A percentile compares a stretch with the other conserved stretches of the same genome.
Evolutionary conservation across 2,329 filamentous ascomycete genomes (phyloP).

Genomic region (Paraphoma chrysanthemicola): DNA sequence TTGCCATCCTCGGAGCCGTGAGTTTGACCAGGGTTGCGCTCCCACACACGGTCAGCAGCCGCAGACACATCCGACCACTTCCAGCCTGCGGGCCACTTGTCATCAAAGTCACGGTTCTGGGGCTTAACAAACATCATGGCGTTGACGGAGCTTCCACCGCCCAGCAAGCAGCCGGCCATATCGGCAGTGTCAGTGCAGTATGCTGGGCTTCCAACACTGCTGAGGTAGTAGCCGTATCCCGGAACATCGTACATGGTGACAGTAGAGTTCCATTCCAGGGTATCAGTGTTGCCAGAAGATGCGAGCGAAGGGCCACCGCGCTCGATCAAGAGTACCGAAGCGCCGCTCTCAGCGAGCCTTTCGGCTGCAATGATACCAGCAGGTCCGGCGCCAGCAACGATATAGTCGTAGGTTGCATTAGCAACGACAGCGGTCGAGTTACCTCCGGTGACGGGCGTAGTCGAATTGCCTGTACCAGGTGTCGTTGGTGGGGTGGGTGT

Average conservation of each 20-base stretch:
- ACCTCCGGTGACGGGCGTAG: slow-evolving; percentile 26
- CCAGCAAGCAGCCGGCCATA: slow-evolving; percentile 73
- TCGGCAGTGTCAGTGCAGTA: slow-evolving; percentile 71
- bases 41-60: slow-evolving; percentile 70
- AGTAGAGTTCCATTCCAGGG: slow-evolving; percentile 43
- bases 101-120: slow-evolving; percentile 66
- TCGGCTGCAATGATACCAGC: slow-evolving; percentile 66
- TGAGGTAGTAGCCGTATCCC: slow-evolving; percentile 45
- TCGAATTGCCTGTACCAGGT: slow-evolving; percentile 33
- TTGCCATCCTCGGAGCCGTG: slow-evolving; percentile 69
- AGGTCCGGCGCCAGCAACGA: slow-evolving; percentile 67
- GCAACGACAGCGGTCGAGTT: slow-evolving; percentile 44
- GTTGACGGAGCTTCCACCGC: slow-evolving; percentile 71
- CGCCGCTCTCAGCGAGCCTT: slow-evolving; percentile 67
- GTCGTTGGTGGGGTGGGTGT: slow-evolving; percentile 18
- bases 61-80: slow-evolving; percentile 66
- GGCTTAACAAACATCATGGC: slow-evolving; percentile 46
- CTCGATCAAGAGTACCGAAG: slow-evolving; percentile 66
- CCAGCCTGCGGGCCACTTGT: slow-evolving; percentile 76
- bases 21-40: slow-evolving; percentile 72
- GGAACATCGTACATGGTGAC: slow-evolving; percentile 48
- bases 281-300: slow-evolving; percentile 36
- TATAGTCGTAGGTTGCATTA: slow-evolving; percentile 64
- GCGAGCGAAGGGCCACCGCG: slow-evolving; percentile 48
- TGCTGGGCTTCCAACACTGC: slow-evolving; percentile 34